Base-by-base conservation (phyloP, 345 rosid genomes). In the Firmiana major region DNA sequence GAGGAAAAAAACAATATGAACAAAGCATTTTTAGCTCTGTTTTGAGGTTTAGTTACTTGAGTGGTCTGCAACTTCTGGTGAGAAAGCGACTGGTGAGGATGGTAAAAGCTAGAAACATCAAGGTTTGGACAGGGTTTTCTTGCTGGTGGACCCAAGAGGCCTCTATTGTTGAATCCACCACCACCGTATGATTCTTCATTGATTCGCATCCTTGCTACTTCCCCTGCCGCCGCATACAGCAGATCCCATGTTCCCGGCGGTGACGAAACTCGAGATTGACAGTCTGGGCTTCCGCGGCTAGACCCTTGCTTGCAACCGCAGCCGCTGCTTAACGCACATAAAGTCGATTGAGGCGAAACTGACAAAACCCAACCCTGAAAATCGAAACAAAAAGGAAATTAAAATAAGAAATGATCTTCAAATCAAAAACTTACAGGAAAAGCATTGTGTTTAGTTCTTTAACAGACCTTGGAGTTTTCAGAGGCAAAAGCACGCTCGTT, bases 271-370 rank as follows among this genome's bases (percentile, higher is more conserved):
- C 36, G 73, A 1, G 83, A 66, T 46, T 55, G 71, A 31, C 60
- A 53, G 40, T 38, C 40, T 2, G 40, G 40, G 68, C 83, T 81
- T 36, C 87, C 87, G 13, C 73, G 68, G 78, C 80, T 70, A 0
- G 87, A 77, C 36, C 83, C 74, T 63, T 75, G 80, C 69, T 53
- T 55, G 76, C 89, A 87, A 13, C 81, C 78, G 36, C 88, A 88
- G 0, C 87, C 79, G 71, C 46, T 79, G n/a, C 83, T 89, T 19
- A 75, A 73, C 5, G 78, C 62, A 71, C 91, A 89, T 0, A 81
- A 80, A 51, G 88, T 83, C 51, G 92, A 88, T 46, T 88, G 90
- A 0, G 93, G 93, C 16, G 93, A 86, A 2, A 84, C 83, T n/a
- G 86, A 82, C 21, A 81, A 12, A 24, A 48, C 24, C 86, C 83